Evolutionary conservation across 1,284 basidiomycete species (phyloP).

Genomic region (Ustilago bromivora): DNA sequence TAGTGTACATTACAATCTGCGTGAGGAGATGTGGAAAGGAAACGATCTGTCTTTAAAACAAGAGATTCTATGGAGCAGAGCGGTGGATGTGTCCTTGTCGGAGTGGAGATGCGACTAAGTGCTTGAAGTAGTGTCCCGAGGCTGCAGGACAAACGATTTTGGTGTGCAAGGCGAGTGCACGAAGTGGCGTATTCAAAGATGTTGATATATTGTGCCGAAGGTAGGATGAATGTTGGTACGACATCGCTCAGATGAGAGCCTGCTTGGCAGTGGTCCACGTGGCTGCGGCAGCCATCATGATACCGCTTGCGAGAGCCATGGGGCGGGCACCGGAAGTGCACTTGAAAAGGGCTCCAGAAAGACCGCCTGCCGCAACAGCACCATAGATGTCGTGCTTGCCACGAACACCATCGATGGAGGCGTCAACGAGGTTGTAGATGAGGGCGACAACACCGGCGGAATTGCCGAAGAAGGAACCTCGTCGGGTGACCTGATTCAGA

Average conservation of each 20-base stretch:
- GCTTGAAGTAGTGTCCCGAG: too few relatives aligned
- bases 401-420: slow-evolving; percentile 86
- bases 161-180: neutral
- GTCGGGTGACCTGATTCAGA: slow-evolving; percentile 93
- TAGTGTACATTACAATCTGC: slow-evolving; percentile 45
- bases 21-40: neutral
- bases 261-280: slow-evolving; percentile 77
- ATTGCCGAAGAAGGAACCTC: slow-evolving; percentile 98
- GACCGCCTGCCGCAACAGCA: slow-evolving; percentile 89
- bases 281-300: slow-evolving; percentile 89
- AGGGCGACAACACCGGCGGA: slow-evolving; percentile 96
- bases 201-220: too few relatives aligned
- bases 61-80: slow-evolving; percentile 33
- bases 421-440: slow-evolving; percentile 96
- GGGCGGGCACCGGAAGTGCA: slow-evolving; percentile 92
- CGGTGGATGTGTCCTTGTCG: slow-evolving; percentile 23
- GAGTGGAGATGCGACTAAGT: neutral
- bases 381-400: slow-evolving; percentile 92
- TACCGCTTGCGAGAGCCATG: slow-evolving; percentile 84
- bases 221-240: neutral
- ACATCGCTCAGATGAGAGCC: slow-evolving; percentile 28
- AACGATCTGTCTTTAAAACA: neutral
- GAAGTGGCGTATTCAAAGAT: neutral
- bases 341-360: slow-evolving; percentile 93
- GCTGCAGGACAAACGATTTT: neutral